Conservation (phyloP, 2,329 filamentous ascomycete species). For the Paecilomyces sp. region DNA sequence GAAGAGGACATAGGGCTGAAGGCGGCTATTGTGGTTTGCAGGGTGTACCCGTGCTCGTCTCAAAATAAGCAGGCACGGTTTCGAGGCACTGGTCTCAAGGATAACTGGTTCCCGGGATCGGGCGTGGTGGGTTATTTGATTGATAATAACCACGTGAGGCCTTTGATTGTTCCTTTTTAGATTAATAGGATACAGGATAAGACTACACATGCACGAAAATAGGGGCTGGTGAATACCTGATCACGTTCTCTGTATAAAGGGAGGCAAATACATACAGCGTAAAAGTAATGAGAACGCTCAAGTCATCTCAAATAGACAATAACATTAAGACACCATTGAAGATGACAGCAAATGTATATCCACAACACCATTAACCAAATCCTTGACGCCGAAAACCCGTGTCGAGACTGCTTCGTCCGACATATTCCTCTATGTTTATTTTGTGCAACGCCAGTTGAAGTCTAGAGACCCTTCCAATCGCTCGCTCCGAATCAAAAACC, state of each 20-base stretch:
- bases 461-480: conserved; percentile 1
- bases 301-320: not conserved
- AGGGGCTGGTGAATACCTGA: not conserved
- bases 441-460: not conserved
- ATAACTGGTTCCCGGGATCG: too few species aligned
- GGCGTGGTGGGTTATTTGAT: too few species aligned
- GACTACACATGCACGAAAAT: not conserved
- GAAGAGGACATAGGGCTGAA: too few species aligned
- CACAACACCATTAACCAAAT: not conserved
- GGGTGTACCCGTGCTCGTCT: too few species aligned
- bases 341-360: not conserved
- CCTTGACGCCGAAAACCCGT: not conserved
- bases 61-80: too few species aligned
- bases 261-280: not conserved
- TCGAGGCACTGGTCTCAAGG: too few species aligned
- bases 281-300: not conserved
- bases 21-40: too few species aligned
- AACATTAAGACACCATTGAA: not conserved
- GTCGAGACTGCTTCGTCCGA: not conserved
- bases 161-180: not conserved
- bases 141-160: too few species aligned
- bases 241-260: not conserved
- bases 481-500: not conserved
- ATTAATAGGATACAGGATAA: not conserved
- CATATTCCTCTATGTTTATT: not conserved